Percentiles rank a stretch among this genome's conserved stretches.
These are phyloP conservation scores for Eutrema yunnanense DNA, from an alignment of 345 rosid genomes.

Conservation along the genomic window DNA sequence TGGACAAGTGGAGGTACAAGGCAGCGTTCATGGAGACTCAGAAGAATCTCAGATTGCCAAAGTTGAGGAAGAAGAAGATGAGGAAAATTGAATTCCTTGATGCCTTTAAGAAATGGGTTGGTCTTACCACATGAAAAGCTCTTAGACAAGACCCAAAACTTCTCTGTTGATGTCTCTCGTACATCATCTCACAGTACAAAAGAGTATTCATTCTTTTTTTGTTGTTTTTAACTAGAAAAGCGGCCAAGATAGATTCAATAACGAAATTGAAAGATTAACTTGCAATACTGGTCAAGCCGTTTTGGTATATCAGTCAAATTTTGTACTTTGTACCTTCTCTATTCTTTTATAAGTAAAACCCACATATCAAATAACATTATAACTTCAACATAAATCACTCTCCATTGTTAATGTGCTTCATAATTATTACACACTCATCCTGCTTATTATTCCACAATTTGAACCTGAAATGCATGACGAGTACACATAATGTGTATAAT, in stretches of 20 bases:
- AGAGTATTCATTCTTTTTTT: neutral
- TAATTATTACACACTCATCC: neutral
- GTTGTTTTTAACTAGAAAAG: neutral
- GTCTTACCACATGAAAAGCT: conserved; percentile 52
- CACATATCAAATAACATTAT: neutral
- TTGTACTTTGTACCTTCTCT: neutral
- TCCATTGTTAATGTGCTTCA: neutral
- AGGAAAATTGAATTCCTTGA: conserved; percentile 74
- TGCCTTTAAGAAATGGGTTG: conserved; percentile 90
- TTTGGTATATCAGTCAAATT: neutral
- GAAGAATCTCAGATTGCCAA: conserved; percentile 77
- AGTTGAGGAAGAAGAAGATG: conserved; percentile 58
- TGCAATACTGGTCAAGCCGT: too few relatives aligned
- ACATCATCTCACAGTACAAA: neutral
- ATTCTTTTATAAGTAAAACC: neutral
- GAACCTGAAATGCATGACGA: neutral
- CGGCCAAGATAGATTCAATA: conserved; percentile 4
- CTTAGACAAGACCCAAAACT: neutral
- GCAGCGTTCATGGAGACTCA: conserved; percentile 87
- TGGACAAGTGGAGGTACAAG: conserved; percentile 92
- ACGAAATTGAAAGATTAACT: too few relatives aligned
- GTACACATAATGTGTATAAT: neutral
- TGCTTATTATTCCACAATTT: neutral
- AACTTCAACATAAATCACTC: neutral
- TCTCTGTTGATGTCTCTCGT: neutral